Percentiles rank a stretch among this genome's conserved stretches.
phyloP scores from a whole-genome alignment of 768 basidiomycete genomes.

The Termitomyces sp. region DNA sequence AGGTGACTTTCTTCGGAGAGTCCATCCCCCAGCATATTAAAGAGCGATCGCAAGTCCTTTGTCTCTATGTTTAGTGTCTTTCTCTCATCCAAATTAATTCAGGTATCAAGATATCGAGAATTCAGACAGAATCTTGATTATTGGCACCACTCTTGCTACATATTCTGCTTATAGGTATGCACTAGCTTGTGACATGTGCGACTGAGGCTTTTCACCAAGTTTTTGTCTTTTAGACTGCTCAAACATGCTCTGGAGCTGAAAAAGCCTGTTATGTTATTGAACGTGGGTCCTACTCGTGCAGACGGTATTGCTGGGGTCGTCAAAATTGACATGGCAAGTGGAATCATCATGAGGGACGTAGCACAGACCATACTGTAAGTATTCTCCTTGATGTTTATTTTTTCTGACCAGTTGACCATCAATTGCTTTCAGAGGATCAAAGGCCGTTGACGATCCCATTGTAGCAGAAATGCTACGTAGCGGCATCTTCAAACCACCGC shows the following conservation, averaged over 20 bases:
- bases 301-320: constrained; percentile 66
- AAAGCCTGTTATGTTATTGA: constrained; percentile 80
- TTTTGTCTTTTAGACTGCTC: constrained; percentile 54
- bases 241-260: constrained; percentile 72
- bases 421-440: constrained; percentile 38
- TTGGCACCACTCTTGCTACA: constrained; percentile 91
- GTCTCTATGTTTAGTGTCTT: not conserved
- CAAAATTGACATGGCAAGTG: constrained; percentile 76
- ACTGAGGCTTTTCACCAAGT: not conserved
- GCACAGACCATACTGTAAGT: constrained; percentile 60
- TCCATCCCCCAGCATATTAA: constrained; percentile 66
- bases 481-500: constrained; percentile 51
- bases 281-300: constrained; percentile 86
- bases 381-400: not conserved
- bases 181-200: not conserved
- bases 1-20: constrained; percentile 88
- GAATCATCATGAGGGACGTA: constrained; percentile 67
- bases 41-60: constrained; percentile 60
- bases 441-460: constrained; percentile 38
- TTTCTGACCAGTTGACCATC: constrained; percentile 2
- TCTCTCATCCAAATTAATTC: not conserved
- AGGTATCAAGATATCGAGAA: constrained; percentile 58
- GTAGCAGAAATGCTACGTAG: constrained; percentile 51
- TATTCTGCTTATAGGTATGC: constrained; percentile 86
- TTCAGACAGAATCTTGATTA: constrained; percentile 66